Conservation (phyloP, 1,284 basidiomycete species). For the Rhodotorula sp. region DNA sequence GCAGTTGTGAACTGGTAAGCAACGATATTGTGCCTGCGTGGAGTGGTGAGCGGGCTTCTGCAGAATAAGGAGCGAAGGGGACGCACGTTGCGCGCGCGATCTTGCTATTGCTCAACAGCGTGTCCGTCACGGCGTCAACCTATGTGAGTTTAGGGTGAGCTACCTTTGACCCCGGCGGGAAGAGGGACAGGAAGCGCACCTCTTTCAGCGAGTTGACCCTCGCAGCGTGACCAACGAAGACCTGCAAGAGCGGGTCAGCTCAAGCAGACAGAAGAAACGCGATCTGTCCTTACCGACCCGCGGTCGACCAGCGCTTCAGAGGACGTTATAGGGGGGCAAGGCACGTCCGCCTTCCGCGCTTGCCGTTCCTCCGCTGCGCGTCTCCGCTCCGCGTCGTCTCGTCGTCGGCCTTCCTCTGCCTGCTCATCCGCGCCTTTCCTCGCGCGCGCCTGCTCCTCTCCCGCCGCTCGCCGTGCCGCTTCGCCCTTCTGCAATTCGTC, state of each 20-base stretch:
- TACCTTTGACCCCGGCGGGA: rapidly evolving
- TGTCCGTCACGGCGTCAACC: constrained; percentile 37
- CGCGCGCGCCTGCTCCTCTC: neutral
- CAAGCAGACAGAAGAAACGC: neutral
- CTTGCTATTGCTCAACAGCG: constrained; percentile 35
- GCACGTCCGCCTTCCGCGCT: constrained; percentile 5
- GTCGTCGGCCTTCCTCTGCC: neutral
- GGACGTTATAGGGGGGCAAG: constrained; percentile 31
- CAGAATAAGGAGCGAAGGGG: too few species aligned
- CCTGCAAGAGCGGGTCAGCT: neutral
- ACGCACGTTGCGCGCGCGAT: constrained; percentile 36
- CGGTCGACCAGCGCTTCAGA: constrained; percentile 33
- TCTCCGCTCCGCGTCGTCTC: neutral
- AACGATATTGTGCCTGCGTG: constrained; percentile 37
- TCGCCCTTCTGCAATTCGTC: constrained; percentile 20
- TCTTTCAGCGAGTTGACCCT: constrained; percentile 28
- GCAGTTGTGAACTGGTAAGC: constrained; percentile 29
- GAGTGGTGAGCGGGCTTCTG: neutral
- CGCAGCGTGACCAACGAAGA: constrained; percentile 39
- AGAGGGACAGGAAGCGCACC: neutral
- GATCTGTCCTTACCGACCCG: constrained; percentile 38
- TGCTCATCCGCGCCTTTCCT: neutral
- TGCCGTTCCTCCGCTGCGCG: neutral
- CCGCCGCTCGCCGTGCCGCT: constrained; percentile 3
- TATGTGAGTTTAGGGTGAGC: neutral